Conservation (phyloP, 805 yeast genomes). For the Maudiozyma turicensis region DNA sequence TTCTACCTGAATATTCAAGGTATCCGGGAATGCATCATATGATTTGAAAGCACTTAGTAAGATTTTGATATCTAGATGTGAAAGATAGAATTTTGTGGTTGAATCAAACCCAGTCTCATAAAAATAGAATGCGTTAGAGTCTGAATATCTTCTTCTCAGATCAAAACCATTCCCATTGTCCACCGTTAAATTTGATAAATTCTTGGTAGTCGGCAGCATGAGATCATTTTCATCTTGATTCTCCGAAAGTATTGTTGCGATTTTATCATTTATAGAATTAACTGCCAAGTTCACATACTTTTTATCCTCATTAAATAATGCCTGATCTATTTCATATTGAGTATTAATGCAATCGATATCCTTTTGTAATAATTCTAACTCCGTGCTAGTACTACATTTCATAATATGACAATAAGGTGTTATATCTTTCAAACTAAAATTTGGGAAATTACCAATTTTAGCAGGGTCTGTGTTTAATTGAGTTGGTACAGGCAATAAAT, state of each 20-base stretch:
- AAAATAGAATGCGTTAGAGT: constrained; percentile 48
- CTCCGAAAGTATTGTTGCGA: constrained; percentile 30
- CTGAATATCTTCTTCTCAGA: constrained; percentile 25
- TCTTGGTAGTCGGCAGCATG: constrained; percentile 8
- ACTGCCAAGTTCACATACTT: constrained; percentile 46
- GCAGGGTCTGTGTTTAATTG: constrained; percentile 34
- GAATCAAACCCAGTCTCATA: constrained; percentile 73
- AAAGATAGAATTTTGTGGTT: constrained; percentile 53
- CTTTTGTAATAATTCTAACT: constrained; percentile 42
- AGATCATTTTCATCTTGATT: constrained; percentile 4
- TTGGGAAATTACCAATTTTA: constrained; percentile 44
- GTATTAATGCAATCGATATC: constrained; percentile 49
- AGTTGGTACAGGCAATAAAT: constrained; percentile 41
- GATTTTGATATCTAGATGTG: constrained; percentile 73
- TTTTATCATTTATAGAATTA: constrained; percentile 39
- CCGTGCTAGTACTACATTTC: constrained; percentile 50
- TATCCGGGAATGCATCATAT: constrained; percentile 60
- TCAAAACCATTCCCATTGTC: background rate
- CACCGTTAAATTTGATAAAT: constrained; percentile 1
- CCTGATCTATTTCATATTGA: constrained; percentile 48
- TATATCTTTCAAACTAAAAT: constrained; percentile 34
- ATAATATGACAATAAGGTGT: constrained; percentile 55
- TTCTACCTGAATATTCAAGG: constrained; percentile 53
- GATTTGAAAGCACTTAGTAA: constrained; percentile 51
- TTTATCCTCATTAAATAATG: constrained; percentile 51